Conservation (phyloP, 306 rosid species). For the Fragaria vesca region DNA sequence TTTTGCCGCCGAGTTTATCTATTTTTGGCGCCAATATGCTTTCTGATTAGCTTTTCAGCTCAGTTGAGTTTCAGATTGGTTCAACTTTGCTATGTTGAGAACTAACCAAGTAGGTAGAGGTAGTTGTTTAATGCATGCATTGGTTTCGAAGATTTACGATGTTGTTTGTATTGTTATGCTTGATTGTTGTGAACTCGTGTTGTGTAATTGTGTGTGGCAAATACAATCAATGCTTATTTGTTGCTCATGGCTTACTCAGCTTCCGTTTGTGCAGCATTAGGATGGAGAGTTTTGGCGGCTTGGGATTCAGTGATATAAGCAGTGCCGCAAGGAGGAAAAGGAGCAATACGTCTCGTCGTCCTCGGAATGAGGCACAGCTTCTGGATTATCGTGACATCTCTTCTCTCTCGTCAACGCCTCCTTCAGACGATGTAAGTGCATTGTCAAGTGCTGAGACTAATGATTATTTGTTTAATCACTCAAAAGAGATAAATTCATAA, state of each 20-base stretch:
- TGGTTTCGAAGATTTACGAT: constrained; percentile 1
- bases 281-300: constrained; percentile 26
- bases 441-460: constrained; percentile 28
- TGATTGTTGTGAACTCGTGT: background rate
- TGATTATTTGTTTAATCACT: constrained; percentile 17
- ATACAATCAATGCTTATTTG: background rate
- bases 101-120: background rate
- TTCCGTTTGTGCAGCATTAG: constrained; percentile 9
- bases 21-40: background rate
- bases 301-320: constrained; percentile 28
- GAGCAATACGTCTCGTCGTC: constrained; percentile 34
- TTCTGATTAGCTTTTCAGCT: background rate
- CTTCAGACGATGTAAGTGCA: constrained; percentile 34
- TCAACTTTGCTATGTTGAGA: background rate
- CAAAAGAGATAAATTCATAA: constrained; percentile 14
- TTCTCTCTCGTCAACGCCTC: constrained; percentile 31
- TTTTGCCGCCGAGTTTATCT: background rate
- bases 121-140: background rate
- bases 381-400: constrained; percentile 33
- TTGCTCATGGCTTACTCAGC: background rate
- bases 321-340: constrained; percentile 29
- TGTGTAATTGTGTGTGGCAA: background rate
- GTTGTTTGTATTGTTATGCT: background rate
- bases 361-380: constrained; percentile 26
- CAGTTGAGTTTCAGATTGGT: background rate